These are phyloP conservation scores for Septoria linicola DNA, from an alignment of 2,329 filamentous ascomycete genomes.

Conservation along the genomic window DNA sequence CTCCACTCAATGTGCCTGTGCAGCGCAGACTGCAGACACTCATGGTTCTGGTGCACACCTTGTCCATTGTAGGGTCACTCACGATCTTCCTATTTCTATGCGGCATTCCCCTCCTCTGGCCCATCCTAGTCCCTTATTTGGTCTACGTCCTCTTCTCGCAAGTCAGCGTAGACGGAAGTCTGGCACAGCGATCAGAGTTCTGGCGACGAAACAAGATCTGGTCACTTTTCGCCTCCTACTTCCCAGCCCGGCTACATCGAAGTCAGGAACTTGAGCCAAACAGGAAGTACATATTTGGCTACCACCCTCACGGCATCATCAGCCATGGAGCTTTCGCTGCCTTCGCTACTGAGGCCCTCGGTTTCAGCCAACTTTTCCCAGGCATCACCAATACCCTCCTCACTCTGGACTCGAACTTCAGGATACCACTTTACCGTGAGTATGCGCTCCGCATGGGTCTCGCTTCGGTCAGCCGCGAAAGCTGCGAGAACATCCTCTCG, in stretches of 20 bases:
- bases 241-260: conserved; percentile 83
- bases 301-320: conserved; percentile 97
- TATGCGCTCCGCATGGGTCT: conserved; percentile 89
- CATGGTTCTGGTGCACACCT: conserved; percentile 51
- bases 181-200: conserved; percentile 72
- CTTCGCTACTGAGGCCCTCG: conserved; percentile 85
- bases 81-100: conserved; percentile 87
- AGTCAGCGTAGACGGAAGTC: conserved; percentile 70
- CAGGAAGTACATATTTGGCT: conserved; percentile 93
- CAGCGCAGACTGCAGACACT: conserved; percentile 52
- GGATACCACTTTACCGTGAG: conserved; percentile 88
- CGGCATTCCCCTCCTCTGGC: conserved; percentile 90
- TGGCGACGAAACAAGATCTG: conserved; percentile 73
- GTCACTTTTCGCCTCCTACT: conserved; percentile 89
- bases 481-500: conserved; percentile 82
- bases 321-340: conserved; percentile 92
- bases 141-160: conserved; percentile 80
- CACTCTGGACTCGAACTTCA: conserved; percentile 94
- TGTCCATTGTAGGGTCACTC: conserved; percentile 53
- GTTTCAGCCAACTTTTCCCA: conserved; percentile 83
- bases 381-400: conserved; percentile 92
- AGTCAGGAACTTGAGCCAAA: conserved; percentile 75
- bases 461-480: conserved; percentile 84
- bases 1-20: conserved; percentile 70
- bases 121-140: conserved; percentile 71